Percentiles rank a stretch among this genome's conserved stretches.
phyloP scores from a whole-genome alignment of 2,329 filamentous ascomycete genomes.

The Ophiostoma fasciatum region DNA sequence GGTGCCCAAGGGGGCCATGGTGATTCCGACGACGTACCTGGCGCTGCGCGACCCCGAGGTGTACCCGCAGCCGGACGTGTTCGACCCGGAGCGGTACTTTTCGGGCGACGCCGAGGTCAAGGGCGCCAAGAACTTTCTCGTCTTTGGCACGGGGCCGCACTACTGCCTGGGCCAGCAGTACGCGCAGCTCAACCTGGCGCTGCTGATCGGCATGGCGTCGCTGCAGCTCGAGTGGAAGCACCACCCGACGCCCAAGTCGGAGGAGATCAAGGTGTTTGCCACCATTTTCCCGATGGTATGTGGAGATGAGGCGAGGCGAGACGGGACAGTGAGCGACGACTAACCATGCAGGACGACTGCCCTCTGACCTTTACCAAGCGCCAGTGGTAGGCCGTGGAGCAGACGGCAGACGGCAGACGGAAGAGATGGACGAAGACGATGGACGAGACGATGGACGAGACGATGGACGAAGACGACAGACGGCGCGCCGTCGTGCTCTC shows the following conservation, averaged over 20 bases:
- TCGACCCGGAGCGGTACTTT: slow-evolving; percentile 86
- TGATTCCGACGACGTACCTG: slow-evolving; percentile 82
- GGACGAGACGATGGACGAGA: neutral
- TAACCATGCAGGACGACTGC: slow-evolving; percentile 55
- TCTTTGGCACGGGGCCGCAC: slow-evolving; percentile 90
- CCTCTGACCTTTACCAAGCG: slow-evolving; percentile 55
- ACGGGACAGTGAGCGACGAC: too few relatives aligned
- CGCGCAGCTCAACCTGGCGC: slow-evolving; percentile 74
- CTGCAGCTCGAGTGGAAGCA: slow-evolving; percentile 83
- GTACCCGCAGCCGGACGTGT: slow-evolving; percentile 77
- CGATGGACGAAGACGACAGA: too few relatives aligned
- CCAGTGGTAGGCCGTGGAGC: slow-evolving; percentile 28
- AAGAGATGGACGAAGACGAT: neutral
- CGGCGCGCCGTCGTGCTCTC: too few relatives aligned
- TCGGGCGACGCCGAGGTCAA: slow-evolving; percentile 75
- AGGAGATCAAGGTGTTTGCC: slow-evolving; percentile 96
- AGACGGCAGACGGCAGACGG: neutral
- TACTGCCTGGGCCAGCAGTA: slow-evolving; percentile 94
- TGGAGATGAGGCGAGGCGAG: too few relatives aligned
- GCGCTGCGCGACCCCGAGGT: slow-evolving; percentile 85
- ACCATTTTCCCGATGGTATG: slow-evolving; percentile 97
- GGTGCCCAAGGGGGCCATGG: slow-evolving; percentile 90
- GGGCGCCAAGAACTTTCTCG: slow-evolving; percentile 84
- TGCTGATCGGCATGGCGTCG: slow-evolving; percentile 81
- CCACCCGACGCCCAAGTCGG: slow-evolving; percentile 64